These are phyloP conservation scores for Malania oleifera DNA, from an alignment of 164 flowering plant genomes.

Conservation along the genomic window DNA sequence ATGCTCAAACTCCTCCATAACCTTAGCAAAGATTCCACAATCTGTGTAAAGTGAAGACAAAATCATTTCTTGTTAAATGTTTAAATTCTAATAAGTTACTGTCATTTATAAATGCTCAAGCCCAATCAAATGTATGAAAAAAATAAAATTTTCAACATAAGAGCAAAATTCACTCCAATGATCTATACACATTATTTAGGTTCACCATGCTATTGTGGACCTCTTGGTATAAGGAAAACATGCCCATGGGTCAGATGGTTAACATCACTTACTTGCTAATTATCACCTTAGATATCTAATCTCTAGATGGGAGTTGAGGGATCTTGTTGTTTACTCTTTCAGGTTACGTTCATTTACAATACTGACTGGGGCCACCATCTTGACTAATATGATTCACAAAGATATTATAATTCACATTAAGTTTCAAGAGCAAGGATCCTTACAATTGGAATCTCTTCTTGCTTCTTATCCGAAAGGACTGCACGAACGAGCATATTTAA, in stretches of 20 bases:
- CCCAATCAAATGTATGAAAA: not conserved
- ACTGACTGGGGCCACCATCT: not conserved
- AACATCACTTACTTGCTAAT: too few relatives aligned
- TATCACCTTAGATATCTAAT: too few relatives aligned
- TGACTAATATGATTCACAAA: not conserved
- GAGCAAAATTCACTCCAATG: too few relatives aligned
- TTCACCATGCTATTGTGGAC: too few relatives aligned
- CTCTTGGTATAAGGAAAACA: too few relatives aligned
- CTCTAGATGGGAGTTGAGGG: too few relatives aligned
- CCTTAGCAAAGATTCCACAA: constrained; percentile 78
- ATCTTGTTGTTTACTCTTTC: too few relatives aligned
- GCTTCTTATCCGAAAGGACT: constrained; percentile 4
- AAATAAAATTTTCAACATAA: too few relatives aligned
- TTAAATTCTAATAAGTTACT: not conserved
- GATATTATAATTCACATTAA: not conserved
- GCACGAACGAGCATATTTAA: not conserved
- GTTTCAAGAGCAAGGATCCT: not conserved
- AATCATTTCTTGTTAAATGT: not conserved
- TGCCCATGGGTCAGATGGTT: too few relatives aligned
- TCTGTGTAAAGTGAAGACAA: constrained; percentile 34
- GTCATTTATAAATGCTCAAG: not conserved
- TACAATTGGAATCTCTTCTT: constrained; percentile 8
- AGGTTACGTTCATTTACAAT: too few relatives aligned
- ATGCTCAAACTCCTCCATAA: constrained; percentile 79
- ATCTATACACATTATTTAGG: too few relatives aligned